Percentiles rank a stretch among this genome's conserved stretches.
Evolutionary conservation across 73 alveolate species (phyloP).

Genomic region (Stentor coeruleus): DNA sequence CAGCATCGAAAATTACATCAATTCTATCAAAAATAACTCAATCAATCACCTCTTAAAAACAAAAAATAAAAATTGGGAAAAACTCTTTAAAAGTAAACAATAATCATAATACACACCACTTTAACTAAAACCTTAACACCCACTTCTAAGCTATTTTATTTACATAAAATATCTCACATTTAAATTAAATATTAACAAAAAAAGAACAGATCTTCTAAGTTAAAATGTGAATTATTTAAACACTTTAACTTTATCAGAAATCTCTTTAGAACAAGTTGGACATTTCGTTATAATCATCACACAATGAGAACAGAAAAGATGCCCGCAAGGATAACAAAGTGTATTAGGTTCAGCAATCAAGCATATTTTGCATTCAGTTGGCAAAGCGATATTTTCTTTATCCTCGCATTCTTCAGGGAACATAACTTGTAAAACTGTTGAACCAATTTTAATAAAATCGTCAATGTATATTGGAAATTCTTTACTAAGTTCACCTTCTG

Average conservation of each 20-base stretch:
- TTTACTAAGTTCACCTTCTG: slow-evolving; percentile 61
- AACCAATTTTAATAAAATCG: slow-evolving; percentile 20
- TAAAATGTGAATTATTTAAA: too few species aligned
- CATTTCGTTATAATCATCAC: not conserved
- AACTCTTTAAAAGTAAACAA: too few species aligned
- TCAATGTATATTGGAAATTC: not conserved
- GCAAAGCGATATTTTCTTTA: slow-evolving; percentile 16
- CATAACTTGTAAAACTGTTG: slow-evolving; percentile 25
- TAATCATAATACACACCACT: too few species aligned
- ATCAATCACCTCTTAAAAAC: too few species aligned
- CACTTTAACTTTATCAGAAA: slow-evolving; percentile 19
- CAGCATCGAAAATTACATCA: too few species aligned
- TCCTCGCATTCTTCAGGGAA: not conserved
- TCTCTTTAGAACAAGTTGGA: slow-evolving; percentile 11
- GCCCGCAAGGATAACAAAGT: slow-evolving; percentile 27
- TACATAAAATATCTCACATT: too few species aligned
- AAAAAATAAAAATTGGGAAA: too few species aligned
- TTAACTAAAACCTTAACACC: too few species aligned
- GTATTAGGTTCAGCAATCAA: not conserved
- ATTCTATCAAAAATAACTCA: too few species aligned
- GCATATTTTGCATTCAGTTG: slow-evolving; percentile 27
- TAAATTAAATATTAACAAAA: too few species aligned
- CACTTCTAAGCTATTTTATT: too few species aligned
- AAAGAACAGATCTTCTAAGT: too few species aligned
- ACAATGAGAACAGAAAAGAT: not conserved